Base-by-base conservation (phyloP, 2,329 filamentous ascomycete genomes). In the Dactylellina sp. region DNA sequence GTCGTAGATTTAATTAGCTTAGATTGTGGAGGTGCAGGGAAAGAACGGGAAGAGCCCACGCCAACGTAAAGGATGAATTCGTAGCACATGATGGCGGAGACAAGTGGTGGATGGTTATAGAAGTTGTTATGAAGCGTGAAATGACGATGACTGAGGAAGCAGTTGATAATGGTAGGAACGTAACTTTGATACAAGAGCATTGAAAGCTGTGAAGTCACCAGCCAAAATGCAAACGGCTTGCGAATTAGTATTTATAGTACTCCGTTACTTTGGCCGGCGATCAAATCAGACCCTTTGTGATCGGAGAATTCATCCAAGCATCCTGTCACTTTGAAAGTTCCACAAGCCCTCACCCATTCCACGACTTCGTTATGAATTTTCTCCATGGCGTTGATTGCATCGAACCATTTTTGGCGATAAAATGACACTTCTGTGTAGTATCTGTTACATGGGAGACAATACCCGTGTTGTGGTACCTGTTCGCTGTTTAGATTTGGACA, bases 1-100 rank as follows among this genome's bases (percentile, higher is more conserved):
- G 44, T 40, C 14, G 53, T 46, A 46, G 20, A 16, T n/a, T 59
- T 28, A 52, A 22, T 39, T 18, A 18, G 7, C 9, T 56, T 20
- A 16, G 42, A 1, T 44, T 2, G n/a, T 16, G 20, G 28, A 39
- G 32, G 2, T 32, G 7, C 18, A 22, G 46, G 20, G 12, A 2
- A 25, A 24, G 46, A 52, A 11, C 5, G 20, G 7, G 32, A 35
- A 18, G 22, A 6, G 46, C 68, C 24, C 53, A 72, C 68, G 6
- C 68, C 68, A 7, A 52, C 40, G 18, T 72, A 55, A 25, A 64
- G 60, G 7, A 61, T 37, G 22, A 72, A 72, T 14, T 65, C 44
- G 57, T 72, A 72, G 60, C 68, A 72, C 68, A 72, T 72, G 24
- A 4, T 52, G 53, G 47, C n/a, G 50, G 42, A 3, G 16, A 35